Conservation (phyloP, 2,329 filamentous ascomycete species). For the Pleurostoma richardsiae region DNA sequence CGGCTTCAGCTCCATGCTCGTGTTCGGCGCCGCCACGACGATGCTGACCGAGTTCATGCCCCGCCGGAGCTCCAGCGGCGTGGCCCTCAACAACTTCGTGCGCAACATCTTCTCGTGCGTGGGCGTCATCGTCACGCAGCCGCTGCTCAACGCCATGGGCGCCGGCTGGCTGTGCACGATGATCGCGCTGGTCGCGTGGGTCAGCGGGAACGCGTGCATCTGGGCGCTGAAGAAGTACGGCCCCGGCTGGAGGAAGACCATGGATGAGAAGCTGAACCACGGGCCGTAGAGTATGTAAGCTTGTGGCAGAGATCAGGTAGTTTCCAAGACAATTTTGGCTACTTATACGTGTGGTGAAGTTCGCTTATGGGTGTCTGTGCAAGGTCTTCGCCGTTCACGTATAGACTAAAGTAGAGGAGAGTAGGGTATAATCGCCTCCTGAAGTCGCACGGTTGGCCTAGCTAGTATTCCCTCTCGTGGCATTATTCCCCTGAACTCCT, state of each 20-base stretch:
- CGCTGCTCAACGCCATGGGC: conserved; percentile 65
- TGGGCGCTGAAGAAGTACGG: conserved; percentile 57
- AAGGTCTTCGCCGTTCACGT: too few relatives aligned
- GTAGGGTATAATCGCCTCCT: too few relatives aligned
- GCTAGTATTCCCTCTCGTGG: too few relatives aligned
- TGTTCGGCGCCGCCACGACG: conserved; percentile 69
- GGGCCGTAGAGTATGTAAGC: too few relatives aligned
- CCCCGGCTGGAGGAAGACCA: conserved; percentile 56
- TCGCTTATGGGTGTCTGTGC: too few relatives aligned
- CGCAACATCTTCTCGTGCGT: conserved; percentile 74
- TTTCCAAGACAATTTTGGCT: too few relatives aligned
- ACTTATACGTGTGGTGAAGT: too few relatives aligned
- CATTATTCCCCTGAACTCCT: too few relatives aligned
- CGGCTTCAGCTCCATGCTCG: conserved; percentile 72
- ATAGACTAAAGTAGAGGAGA: too few relatives aligned
- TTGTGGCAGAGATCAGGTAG: too few relatives aligned
- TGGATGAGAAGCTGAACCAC: conserved; percentile 44
- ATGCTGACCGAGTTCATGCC: conserved; percentile 86
- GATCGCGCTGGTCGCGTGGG: conserved; percentile 45
- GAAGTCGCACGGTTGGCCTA: too few relatives aligned
- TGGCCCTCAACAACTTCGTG: conserved; percentile 78
- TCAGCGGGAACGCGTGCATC: conserved; percentile 53
- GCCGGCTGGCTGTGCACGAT: conserved; percentile 72
- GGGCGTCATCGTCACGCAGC: conserved; percentile 64
- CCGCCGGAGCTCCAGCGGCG: conserved; percentile 62